These are phyloP conservation scores for Clonostachys rhizophaga DNA, from an alignment of 2,329 filamentous ascomycete species.

Conservation along the genomic window DNA sequence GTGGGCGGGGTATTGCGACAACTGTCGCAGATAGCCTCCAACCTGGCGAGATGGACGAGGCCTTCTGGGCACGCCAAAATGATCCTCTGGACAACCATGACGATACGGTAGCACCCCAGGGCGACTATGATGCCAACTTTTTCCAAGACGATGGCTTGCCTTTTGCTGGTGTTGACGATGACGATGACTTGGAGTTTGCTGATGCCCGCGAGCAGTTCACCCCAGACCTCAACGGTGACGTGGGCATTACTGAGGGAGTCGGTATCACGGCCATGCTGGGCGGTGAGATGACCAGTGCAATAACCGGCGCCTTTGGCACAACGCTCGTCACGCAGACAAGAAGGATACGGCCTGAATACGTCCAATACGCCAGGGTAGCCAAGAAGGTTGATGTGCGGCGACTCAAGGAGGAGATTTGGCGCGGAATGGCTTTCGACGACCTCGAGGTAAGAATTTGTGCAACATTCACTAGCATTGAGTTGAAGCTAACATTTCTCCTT, in stretches of 20 bases:
- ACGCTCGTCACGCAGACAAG: slow-evolving; percentile 63
- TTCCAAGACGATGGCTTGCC: slow-evolving; percentile 85
- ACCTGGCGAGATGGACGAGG: slow-evolving; percentile 84
- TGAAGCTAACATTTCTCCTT: background rate
- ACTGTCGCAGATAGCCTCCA: slow-evolving; percentile 44
- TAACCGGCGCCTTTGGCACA: slow-evolving; percentile 53
- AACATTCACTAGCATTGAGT: background rate
- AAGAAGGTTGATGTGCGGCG: slow-evolving; percentile 68
- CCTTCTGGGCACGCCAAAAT: slow-evolving; percentile 83
- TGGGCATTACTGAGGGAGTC: slow-evolving; percentile 36
- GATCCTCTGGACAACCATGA: slow-evolving; percentile 43
- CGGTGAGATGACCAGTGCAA: slow-evolving; percentile 39
- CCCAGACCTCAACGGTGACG: slow-evolving; percentile 47
- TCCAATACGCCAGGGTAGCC: slow-evolving; percentile 65
- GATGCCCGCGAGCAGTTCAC: slow-evolving; percentile 79
- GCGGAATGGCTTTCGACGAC: slow-evolving; percentile 54
- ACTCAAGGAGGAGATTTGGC: slow-evolving; percentile 68
- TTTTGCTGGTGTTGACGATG: slow-evolving; percentile 57
- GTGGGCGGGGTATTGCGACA: slow-evolving; percentile 29
- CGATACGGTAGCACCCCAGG: slow-evolving; percentile 54
- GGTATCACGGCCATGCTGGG: slow-evolving; percentile 47
- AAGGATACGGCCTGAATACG: slow-evolving; percentile 61
- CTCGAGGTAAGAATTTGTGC: slow-evolving; percentile 36
- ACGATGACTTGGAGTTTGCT: slow-evolving; percentile 70
- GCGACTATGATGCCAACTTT: slow-evolving; percentile 95